Evolutionary conservation across 2,329 filamentous ascomycete species (phyloP), one percentile per base, ranked within the genome.

Genomic region (Aurifilum marmelostoma): DNA sequence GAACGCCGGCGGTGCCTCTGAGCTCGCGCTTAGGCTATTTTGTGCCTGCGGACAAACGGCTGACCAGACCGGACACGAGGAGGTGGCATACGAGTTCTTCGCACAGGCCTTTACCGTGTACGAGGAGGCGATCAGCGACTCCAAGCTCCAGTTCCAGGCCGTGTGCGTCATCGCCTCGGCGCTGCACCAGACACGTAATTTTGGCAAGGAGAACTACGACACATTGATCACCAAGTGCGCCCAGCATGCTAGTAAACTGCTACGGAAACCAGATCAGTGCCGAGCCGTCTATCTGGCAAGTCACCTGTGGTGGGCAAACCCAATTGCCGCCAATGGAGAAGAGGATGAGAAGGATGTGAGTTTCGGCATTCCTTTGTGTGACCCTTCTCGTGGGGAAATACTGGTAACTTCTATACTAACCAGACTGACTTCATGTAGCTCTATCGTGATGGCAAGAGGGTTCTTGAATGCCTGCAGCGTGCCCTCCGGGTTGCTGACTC

Each of bases 31-130:
- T 63, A 92, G 96, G 2, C 84, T 98, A 21, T 99, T 98, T 78
- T 91, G 96, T 74, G 90, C 92, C 56, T 97, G 94, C 76, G 96
- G 96, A 29, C 94, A 97, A 81, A 92, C 97, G 41, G 94, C 96
- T 14, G 94, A 97, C 75, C 91, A 96, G 79, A 93, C 90, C 14
- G 92, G 92, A 2, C 97, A 97, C 74, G 95, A 99, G 78, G 96
- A 99, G 81, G 93, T 97, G 56, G 92, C 94, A 14, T 99, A 99
- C 79, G 96, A 99, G 77, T 99, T 97, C 83, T 98, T 97, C 75
- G 96, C 96, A 0, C 96, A 99, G 79, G 95, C 96, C 0, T 99
- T 99, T 75, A 98, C 95, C 0, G 93, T 98, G 11, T 99, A 99
- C 77, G 96, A 99, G 78, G 96, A 99, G 79, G 91, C 93, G 0